Base-by-base conservation (phyloP, 2,329 filamentous ascomycete genomes). In the Nothopassalora personata region DNA sequence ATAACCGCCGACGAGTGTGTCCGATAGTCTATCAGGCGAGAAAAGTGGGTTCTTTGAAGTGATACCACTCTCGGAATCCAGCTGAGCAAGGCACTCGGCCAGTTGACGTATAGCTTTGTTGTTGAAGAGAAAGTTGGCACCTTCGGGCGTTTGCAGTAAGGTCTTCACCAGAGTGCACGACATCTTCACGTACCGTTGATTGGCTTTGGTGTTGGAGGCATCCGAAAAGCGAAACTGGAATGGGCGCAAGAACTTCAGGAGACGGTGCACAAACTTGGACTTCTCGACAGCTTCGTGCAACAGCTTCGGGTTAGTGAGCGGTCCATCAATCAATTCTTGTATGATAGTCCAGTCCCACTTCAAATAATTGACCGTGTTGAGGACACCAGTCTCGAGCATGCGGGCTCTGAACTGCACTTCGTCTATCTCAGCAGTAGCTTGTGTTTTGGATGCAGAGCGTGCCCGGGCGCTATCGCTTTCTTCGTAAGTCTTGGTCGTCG, bases 331-430 rank as follows among this genome's bases (percentile, higher is more conserved):
- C 54, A 97, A 86, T 67, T 87, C 89, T 59, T 92, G 83, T 46
- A 99, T 91, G 39, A 96, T 80, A 62, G 96, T 91, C 94, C 95
- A 99, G 71, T 96, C 93, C 94, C 94, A 99, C 73, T 99, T 99
- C 43, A 86, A 81, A 69, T 89, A 96, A 67, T 96, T 97, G 62
- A 91, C 91, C 60, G 90, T 94, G 63, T 88, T 90, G 49, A 97
- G 79, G 1, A 99, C 91, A 56, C 91, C 86, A 4, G 90, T 94
- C 61, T 97, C 89, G 18, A 91, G 72, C 70, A 88, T 81, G 30
- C 84, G 76, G 56, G 80, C 80, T 46, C 85, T 79, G 66, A 88
- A 88, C 56, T 82, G 80, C 1, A 80, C 80, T 67, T 87, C 85
- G 63, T 88, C 86, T 76, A 88, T 73, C 28, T 81, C 77, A 55